Percentiles rank a stretch among this genome's conserved stretches.
Evolutionary conservation across 139 green algal species (phyloP).

Genomic region (Pleodorina starrii): DNA sequence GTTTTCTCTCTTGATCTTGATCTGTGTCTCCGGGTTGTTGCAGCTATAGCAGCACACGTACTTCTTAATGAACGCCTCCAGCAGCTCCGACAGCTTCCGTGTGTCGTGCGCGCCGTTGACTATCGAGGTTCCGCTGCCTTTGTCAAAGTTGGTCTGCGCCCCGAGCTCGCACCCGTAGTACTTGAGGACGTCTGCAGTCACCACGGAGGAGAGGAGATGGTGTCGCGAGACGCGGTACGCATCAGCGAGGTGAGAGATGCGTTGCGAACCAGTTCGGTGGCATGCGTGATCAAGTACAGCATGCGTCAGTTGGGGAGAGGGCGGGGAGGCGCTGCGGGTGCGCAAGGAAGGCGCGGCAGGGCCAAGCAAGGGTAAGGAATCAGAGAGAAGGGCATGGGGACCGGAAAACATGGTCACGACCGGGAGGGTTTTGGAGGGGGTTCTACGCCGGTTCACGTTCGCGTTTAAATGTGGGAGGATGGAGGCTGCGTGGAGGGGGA

Average conservation of each 20-base stretch:
- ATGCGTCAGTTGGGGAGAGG: no score
- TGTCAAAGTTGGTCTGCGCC: constrained; percentile 97
- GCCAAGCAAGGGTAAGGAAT: neutral
- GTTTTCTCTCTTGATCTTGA: constrained; percentile 92
- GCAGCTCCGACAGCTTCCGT: constrained; percentile 85
- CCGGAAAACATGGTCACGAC: no score
- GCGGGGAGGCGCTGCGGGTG: no score
- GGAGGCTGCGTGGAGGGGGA: no score
- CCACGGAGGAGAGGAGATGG: neutral
- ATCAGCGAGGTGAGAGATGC: no score
- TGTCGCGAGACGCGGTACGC: neutral
- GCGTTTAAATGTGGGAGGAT: no score
- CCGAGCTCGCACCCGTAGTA: constrained; percentile 98
- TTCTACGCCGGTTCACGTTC: no score
- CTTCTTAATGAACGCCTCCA: constrained; percentile 99
- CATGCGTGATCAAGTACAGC: no score
- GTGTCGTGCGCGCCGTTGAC: constrained; percentile 92
- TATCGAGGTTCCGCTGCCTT: constrained; percentile 91
- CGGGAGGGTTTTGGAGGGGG: no score
- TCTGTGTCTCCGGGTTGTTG: constrained; percentile 97
- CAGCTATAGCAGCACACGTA: constrained; percentile 99
- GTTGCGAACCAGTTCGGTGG: no score
- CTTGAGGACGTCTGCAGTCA: constrained; percentile 91
- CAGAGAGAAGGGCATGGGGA: neutral
- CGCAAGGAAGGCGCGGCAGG: neutral